Conservation (phyloP, 1,139 yeast species). For the Sugiyamaella novakii region DNA sequence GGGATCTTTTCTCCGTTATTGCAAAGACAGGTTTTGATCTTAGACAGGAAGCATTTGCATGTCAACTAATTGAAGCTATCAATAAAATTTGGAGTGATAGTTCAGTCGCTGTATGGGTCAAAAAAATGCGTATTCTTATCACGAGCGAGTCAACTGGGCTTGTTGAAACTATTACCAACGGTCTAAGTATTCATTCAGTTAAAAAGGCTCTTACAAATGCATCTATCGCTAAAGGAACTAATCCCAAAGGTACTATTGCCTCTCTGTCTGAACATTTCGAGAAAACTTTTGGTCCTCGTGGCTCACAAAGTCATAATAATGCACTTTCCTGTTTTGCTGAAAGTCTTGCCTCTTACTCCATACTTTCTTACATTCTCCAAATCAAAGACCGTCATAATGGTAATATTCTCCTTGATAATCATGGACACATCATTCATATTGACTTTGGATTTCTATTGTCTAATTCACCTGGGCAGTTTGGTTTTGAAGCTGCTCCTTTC, state of each 20-base stretch:
- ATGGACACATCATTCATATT: constrained; percentile 93
- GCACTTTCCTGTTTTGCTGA: constrained; percentile 84
- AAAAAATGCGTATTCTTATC: constrained; percentile 84
- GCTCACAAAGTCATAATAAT: constrained; percentile 52
- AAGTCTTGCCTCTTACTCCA: constrained; percentile 86
- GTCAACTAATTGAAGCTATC: constrained; percentile 85
- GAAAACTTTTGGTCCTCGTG: constrained; percentile 64
- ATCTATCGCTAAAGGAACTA: constrained; percentile 65
- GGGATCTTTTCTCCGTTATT: constrained; percentile 95
- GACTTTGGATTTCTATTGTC: constrained; percentile 93
- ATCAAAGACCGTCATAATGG: constrained; percentile 97
- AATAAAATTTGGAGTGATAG: constrained; percentile 78
- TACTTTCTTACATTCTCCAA: constrained; percentile 84
- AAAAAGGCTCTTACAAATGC: constrained; percentile 85
- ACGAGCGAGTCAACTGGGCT: constrained; percentile 90
- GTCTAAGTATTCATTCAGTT: constrained; percentile 88
- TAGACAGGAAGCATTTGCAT: constrained; percentile 97
- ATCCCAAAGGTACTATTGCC: constrained; percentile 67
- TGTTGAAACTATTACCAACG: constrained; percentile 94
- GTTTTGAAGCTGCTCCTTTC: constrained; percentile 97
- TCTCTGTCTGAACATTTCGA: constrained; percentile 75
- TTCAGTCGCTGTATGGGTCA: constrained; percentile 80
- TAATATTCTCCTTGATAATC: constrained; percentile 88
- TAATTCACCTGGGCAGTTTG: constrained; percentile 94
- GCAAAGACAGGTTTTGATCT: constrained; percentile 95